Evolutionary conservation across 257 asterid genomes (phyloP).

Genomic region (Solanum etuberosum): DNA sequence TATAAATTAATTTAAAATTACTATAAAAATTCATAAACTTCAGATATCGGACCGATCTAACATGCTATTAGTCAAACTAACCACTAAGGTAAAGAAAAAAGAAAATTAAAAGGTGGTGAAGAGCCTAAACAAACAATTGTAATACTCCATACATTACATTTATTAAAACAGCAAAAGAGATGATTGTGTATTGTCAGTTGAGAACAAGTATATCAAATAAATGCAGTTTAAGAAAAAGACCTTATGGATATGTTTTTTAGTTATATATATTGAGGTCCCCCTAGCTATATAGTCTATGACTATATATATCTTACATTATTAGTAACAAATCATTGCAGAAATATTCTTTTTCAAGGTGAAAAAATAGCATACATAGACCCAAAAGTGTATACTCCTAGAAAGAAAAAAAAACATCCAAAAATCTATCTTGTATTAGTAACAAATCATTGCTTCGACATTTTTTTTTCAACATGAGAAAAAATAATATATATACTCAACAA

Average conservation of each 20-base stretch:
- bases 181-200: background rate
- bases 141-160: background rate
- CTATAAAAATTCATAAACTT: background rate
- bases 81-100: background rate
- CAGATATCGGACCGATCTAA: accelerated
- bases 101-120: background rate
- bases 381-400: background rate
- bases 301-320: background rate
- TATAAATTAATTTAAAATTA: background rate
- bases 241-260: background rate
- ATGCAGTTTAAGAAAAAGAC: background rate
- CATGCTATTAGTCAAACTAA: background rate
- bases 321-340: background rate
- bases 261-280: background rate
- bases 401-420: background rate
- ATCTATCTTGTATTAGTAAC: background rate
- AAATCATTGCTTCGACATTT: background rate
- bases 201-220: background rate
- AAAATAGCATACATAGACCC: background rate
- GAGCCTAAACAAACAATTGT: background rate
- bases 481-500: background rate
- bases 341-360: background rate
- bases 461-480: background rate
- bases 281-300: background rate
- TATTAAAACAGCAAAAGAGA: background rate